These are phyloP conservation scores for Talaromyces liani DNA, from an alignment of 495 filamentous ascomycete genomes.

Conservation along the genomic window DNA sequence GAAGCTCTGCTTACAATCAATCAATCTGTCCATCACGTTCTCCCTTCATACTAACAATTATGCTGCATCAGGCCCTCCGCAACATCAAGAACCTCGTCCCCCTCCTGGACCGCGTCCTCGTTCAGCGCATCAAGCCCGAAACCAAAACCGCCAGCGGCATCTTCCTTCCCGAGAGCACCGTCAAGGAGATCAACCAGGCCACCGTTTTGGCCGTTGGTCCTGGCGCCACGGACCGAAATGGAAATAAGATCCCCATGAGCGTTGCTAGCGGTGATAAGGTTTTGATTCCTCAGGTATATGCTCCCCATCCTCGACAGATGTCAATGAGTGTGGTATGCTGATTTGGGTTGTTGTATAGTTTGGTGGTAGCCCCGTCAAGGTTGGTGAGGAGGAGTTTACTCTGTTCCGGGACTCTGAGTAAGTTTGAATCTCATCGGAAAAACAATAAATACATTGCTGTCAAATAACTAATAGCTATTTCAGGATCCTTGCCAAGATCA, in stretches of 20 bases:
- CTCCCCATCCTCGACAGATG: not conserved
- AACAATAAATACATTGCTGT: slow-evolving; percentile 17
- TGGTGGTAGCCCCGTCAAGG: slow-evolving; percentile 91
- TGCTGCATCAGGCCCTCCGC: slow-evolving; percentile 53
- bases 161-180: slow-evolving; percentile 92
- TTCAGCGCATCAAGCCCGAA: slow-evolving; percentile 97
- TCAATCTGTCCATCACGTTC: not conserved
- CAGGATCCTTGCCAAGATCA: slow-evolving; percentile 84
- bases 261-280: slow-evolving; percentile 84
- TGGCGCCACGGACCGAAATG: slow-evolving; percentile 76
- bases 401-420: slow-evolving; percentile 98
- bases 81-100: slow-evolving; percentile 93
- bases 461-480: not conserved
- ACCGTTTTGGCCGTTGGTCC: slow-evolving; percentile 93
- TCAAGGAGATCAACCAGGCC: slow-evolving; percentile 98
- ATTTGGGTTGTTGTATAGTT: slow-evolving; percentile 53
- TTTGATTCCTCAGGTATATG: slow-evolving; percentile 90
- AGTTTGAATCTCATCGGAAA: not conserved
- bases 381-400: slow-evolving; percentile 91
- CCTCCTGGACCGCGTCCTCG: slow-evolving; percentile 95
- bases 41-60: too few relatives aligned
- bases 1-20: not conserved
- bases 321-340: not conserved
- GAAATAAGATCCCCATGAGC: slow-evolving; percentile 74
- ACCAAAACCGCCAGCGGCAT: slow-evolving; percentile 92